Base-by-base conservation (phyloP, 768 basidiomycete species). In the Sporobolomyces phaffii region DNA sequence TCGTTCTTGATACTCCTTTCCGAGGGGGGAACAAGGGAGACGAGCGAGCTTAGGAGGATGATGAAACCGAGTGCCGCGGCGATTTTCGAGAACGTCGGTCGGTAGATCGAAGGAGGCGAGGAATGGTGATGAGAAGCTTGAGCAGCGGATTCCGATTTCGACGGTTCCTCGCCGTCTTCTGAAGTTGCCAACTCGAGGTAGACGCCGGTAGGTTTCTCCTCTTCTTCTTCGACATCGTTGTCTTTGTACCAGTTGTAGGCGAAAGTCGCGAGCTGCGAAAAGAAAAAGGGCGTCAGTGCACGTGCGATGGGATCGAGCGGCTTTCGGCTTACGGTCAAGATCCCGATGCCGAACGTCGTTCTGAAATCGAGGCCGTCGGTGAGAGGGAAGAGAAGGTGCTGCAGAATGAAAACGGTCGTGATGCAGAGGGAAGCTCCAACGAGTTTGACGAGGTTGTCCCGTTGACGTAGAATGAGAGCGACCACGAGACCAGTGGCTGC, bases 401-500 rank as follows among this genome's bases (percentile, higher is more conserved):
- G 66, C 24, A 45, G 14, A 26, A 68, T 14, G 47, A 58, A 54
- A 33, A 63, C 50, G 43, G 66, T 62, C 20, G 50, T 48, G 54
- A 68, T 62, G 49, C 60, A 62, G 13, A 54, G 49, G n/a, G 66
- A 57, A 10, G 60, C 22, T 18, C 66, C 66, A 34, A 68, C 60
- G 52, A 68, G 66, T 38, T 68, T 68, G 66, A 68, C 66, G 54
- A 68, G 66, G 61, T 68, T 68, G 50, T 68, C 66, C 13, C 53
- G 28, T 56, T 62, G 53, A 14, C 60, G 60, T n/a, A 68, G 66
- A 48, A 68, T 68, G 54, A 44, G 33, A 13, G 66, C 66, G 47
- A 68, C 61, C 20, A 62, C 33, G 11, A 68, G 59, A 5, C 66
- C 66, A 26, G 45, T 38, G 7, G 29, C 28, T 6, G 60, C 53